Percentiles rank a stretch among this genome's conserved stretches.
Evolutionary conservation across 1,284 basidiomycete species (phyloP).

Genomic region (Irpex rosettiformis): DNA sequence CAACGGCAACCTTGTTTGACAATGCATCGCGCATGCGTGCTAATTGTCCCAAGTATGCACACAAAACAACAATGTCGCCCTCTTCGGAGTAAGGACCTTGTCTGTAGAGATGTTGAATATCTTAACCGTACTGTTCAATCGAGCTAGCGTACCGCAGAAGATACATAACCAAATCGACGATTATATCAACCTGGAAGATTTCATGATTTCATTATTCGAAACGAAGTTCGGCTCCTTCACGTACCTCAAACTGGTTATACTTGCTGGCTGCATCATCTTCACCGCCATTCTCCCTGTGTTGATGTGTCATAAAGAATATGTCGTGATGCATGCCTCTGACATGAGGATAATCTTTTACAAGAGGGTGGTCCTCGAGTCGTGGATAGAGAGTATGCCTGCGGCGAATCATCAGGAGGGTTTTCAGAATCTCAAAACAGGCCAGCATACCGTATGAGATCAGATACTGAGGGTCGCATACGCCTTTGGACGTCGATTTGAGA

Average conservation of each 20-base stretch:
- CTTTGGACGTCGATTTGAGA: conserved; percentile 38
- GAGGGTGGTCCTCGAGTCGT: conserved; percentile 49
- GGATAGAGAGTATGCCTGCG: conserved; percentile 57
- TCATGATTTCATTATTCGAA: background rate
- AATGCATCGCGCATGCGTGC: conserved; percentile 41
- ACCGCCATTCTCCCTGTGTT: conserved; percentile 47
- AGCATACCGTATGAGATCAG: conserved; percentile 34
- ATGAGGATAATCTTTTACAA: conserved; percentile 45
- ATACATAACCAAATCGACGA: conserved; percentile 66
- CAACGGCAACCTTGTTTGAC: conserved; percentile 50
- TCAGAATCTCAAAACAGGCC: background rate
- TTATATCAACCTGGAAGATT: conserved; percentile 51
- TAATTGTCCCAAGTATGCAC: conserved; percentile 74
- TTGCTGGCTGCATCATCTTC: conserved; percentile 61
- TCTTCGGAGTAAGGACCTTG: conserved; percentile 30
- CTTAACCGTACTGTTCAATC: background rate
- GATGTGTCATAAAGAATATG: conserved; percentile 59
- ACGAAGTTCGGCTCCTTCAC: conserved; percentile 8
- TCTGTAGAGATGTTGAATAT: conserved; percentile 12
- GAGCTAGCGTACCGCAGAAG: conserved; percentile 38
- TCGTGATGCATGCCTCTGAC: conserved; percentile 57
- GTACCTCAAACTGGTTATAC: conserved; percentile 64
- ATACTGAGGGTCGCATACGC: conserved; percentile 43
- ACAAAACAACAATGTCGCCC: conserved; percentile 73
- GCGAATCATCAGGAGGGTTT: background rate